Percentiles rank a stretch among this genome's conserved stretches.
phyloP scores from a whole-genome alignment of 1,284 basidiomycete species.

The Cutaneotrichosporon cutaneum region DNA sequence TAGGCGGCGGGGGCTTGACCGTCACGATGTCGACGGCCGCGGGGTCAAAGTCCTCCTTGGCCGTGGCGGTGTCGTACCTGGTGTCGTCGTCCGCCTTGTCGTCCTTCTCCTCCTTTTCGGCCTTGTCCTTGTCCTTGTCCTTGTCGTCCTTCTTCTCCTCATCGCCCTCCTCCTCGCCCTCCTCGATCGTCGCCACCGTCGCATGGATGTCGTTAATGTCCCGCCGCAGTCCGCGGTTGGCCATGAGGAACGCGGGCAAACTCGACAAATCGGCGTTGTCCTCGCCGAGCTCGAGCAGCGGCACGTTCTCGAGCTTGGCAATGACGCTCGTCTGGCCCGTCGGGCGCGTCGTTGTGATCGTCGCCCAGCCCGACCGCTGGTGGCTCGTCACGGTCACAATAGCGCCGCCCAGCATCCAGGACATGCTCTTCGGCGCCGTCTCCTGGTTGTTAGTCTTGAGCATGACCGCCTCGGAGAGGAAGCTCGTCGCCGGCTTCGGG shows the following conservation, averaged over 20 bases:
- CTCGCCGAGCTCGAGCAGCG: conserved; percentile 76
- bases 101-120: background rate
- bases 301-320: conserved; percentile 87
- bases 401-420: conserved; percentile 84
- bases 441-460: conserved; percentile 32
- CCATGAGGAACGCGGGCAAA: conserved; percentile 68
- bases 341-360: conserved; percentile 79
- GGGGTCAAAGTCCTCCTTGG: background rate
- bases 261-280: conserved; percentile 71
- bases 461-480: conserved; percentile 66
- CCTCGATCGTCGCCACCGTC: background rate
- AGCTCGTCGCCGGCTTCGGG: conserved; percentile 78
- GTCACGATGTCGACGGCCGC: conserved; percentile 14
- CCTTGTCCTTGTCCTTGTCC: background rate
- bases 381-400: conserved; percentile 80
- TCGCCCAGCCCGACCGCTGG: conserved; percentile 79
- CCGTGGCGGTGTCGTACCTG: background rate
- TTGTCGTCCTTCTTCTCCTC: background rate
- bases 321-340: conserved; percentile 83
- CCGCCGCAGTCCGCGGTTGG: conserved; percentile 60
- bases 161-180: conserved; percentile 3
- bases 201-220: conserved; percentile 13
- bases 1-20: conserved; percentile 7
- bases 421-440: conserved; percentile 57
- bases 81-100: background rate